Evolutionary conservation across 78 protist species (phyloP), one percentile per base, ranked within the genome.

Genomic region (Corallochytrium limacisporum): DNA sequence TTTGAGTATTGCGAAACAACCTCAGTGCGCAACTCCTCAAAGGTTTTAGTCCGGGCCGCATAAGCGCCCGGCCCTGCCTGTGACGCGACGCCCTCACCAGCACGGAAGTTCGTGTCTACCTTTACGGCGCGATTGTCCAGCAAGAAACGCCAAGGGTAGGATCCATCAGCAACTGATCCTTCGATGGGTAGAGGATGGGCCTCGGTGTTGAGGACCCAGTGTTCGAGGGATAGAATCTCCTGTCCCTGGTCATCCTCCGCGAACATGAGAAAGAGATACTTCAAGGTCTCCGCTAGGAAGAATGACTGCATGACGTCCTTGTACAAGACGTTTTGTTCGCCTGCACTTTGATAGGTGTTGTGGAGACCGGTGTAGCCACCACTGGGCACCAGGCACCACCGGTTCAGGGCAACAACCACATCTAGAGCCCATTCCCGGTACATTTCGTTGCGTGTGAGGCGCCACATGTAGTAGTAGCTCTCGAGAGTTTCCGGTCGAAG

Each of bases 401-500:
- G 24, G 8, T 62, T 39, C 5, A 62, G 0, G 8, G 74, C 75
- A 10, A 29, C 2, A 48, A 51, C 62, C 20, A 71, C 32, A 15
- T 24, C 31, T 75, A 68, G 74, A 15, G 82, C 88, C 62, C 33
- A 48, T 24, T 70, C 69, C 42, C 82, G 77, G 47, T 66, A 82
- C 68, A 47, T 62, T 12, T 44, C 70, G 29, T 79, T 59, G 35
- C 62, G 42, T n/a, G 89, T 83, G 24, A 67, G 38, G 22, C 78
- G 42, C 77, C 75, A 83, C 55, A 83, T 4, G 51, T 49, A 46
- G 47, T 75, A 74, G 44, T 40, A 63, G 32, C 54, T 44, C 55
- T 90, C 95, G 15, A 82, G 59, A 1, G 89, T 63, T 66, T 90
- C 95, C 3, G 95, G 95, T 18, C 95, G 75, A 9, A 90, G 68